Base-by-base conservation (phyloP, 345 rosid genomes). In the Hibiscus mutabilis region DNA sequence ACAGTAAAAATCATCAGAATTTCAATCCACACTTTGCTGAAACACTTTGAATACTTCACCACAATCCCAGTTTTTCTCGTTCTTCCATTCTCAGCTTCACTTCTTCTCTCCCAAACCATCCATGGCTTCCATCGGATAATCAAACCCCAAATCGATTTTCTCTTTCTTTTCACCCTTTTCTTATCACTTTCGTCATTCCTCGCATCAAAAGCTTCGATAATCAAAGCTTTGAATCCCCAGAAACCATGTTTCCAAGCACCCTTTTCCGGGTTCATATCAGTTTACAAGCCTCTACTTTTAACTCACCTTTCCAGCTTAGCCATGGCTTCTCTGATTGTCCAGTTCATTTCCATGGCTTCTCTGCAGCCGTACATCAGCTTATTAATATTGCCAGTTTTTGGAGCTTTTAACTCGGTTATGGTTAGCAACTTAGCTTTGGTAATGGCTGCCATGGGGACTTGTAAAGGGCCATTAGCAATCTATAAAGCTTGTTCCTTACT, bases 401-500 rank as follows among this genome's bases (percentile, higher is more conserved):
- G 37, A 33, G 8, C 51, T 46, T 46, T 46, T 46, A 49, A 49
- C 79, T 18, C 56, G 27, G 4, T 63, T 21, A 27, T 77, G 24
- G 59, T 78, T 51, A 60, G 76, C 80, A 79, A 83, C 73, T 44
- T 82, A 33, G 77, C 87, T 21, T 66, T 83, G 44, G 81, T 74
- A 47, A 31, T 83, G 46, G 79, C 83, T 18, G 76, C 62, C 2
- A 69, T 61, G 58, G 75, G 33, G 29, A 33, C 16, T 1, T 44
- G 77, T 68, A 47, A 68, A 27, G 71, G 82, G 29, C 57, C 35
- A 22, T 66, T 22, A 47, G 82, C 86, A 27, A 79, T 80, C 55
- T 22, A 44, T 0, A 70, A 65, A 72, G 82, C 79, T 63, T 78
- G 59, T 40, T 42, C 71, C n/a, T 53, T 53, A 25, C 24, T 31